These are phyloP conservation scores for Alternaria dauci DNA, from an alignment of 2,329 filamentous ascomycete genomes.

Conservation along the genomic window DNA sequence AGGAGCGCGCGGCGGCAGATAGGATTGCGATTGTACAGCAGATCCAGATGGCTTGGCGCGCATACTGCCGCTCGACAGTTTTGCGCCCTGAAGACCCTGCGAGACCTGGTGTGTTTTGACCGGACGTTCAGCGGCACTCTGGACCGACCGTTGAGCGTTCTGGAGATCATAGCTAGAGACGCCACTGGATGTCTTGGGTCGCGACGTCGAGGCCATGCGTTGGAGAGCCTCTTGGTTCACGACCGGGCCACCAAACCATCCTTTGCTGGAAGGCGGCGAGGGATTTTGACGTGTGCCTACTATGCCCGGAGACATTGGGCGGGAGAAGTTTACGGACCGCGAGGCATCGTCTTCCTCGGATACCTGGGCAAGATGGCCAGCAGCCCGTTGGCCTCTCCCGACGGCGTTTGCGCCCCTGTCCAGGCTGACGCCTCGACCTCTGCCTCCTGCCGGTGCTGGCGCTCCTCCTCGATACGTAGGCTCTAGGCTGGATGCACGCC, in stretches of 20 bases:
- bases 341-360: slow-evolving; percentile 54
- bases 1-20: slow-evolving; percentile 24
- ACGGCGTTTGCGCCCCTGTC: slow-evolving; percentile 46
- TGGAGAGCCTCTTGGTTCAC: slow-evolving; percentile 42
- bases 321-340: slow-evolving; percentile 63
- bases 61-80: slow-evolving; percentile 62
- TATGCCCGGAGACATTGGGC: slow-evolving; percentile 57
- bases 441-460: slow-evolving; percentile 50
- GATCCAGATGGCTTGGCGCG: slow-evolving; percentile 60
- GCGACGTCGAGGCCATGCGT: slow-evolving; percentile 36
- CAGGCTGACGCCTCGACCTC: slow-evolving; percentile 51
- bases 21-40: slow-evolving; percentile 48
- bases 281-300: slow-evolving; percentile 18
- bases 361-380: slow-evolving; percentile 53
- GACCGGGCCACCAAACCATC: slow-evolving; percentile 54
- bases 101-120: slow-evolving; percentile 53
- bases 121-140: slow-evolving; percentile 49
- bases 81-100: slow-evolving; percentile 50
- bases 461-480: slow-evolving; percentile 58
- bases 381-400: slow-evolving; percentile 38
- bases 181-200: slow-evolving; percentile 40
- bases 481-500: slow-evolving; percentile 60
- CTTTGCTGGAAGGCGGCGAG: slow-evolving; percentile 26
- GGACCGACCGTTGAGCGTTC: slow-evolving; percentile 43
- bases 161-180: slow-evolving; percentile 30